A percentile compares a stretch with the other conserved stretches of the same genome.
These are phyloP conservation scores for Rhododendron mucronatum DNA, from an alignment of 148 eudicot species.

Conservation along the genomic window DNA sequence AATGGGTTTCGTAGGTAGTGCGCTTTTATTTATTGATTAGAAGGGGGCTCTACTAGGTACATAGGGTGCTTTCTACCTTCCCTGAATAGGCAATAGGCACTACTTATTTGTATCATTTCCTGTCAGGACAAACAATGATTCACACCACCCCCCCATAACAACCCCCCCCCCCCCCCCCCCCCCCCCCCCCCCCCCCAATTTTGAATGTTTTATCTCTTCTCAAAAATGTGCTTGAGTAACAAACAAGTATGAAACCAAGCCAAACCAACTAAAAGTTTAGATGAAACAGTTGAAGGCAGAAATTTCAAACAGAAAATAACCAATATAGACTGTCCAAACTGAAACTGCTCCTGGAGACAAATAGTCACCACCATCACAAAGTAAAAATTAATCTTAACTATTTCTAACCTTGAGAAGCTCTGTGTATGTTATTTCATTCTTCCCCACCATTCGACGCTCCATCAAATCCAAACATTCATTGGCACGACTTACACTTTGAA, in stretches of 20 bases:
- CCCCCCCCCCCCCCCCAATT: background rate
- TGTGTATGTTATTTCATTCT: slow-evolving; percentile 57
- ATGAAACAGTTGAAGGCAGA: background rate
- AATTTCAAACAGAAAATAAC: too few relatives aligned
- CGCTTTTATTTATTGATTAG: background rate
- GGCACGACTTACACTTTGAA: slow-evolving; percentile 34
- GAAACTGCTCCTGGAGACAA: slow-evolving; percentile 3
- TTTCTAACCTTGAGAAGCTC: slow-evolving; percentile 74
- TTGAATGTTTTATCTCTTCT: background rate
- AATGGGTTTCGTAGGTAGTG: background rate
- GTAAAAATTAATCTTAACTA: background rate
- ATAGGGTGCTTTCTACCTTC: background rate
- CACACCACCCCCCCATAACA: too few relatives aligned
- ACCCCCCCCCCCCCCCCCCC: too few relatives aligned
- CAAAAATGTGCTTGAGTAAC: background rate
- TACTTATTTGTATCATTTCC: background rate
- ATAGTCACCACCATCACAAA: background rate
- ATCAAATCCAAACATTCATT: slow-evolving; percentile 68
- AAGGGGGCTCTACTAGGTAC: background rate
- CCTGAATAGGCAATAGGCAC: background rate
- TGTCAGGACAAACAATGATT: background rate
- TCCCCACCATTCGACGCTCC: slow-evolving; percentile 67
- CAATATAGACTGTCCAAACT: background rate
- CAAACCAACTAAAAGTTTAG: background rate
- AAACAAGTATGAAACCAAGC: background rate